Evolutionary conservation across 1,139 yeast species (phyloP), one percentile per base, ranked within the genome.

Genomic region (Ashbya aceris): DNA sequence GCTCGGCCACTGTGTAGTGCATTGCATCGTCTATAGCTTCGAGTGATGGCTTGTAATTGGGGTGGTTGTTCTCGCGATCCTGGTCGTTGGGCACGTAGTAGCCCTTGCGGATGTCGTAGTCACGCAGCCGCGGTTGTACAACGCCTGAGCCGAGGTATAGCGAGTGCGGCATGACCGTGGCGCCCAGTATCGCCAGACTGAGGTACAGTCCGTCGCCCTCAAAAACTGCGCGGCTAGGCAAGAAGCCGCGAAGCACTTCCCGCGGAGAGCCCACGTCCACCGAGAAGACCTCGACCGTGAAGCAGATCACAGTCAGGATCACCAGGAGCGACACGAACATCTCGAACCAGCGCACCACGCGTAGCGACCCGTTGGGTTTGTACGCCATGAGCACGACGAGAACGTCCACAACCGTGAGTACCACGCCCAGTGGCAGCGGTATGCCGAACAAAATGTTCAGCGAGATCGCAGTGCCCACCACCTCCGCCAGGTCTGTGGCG

Each of bases 91-190:
- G 67, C 13, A 43, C 52, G 45, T 65, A 67, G 48, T 64, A 51
- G 1, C 79, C 78, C 45, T 76, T 65, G 32, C 66, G 68, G 8
- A 71, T 63, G 53, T 79, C 86, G 51, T 67, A 79, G 39, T 81
- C 86, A 55, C 77, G 77, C 46, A 79, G 64, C 52, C 93, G 68
- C 11, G 89, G 78, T 54, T 81, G 87, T 3, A 82, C 91, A 41
- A 83, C 70, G 5, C 85, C 84, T 0, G 87, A 79, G 1, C 91
- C 91, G 43, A 83, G 66, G 52, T 75, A 82, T 44, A 83, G 67
- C 0, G 87, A 79, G 55, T 82, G 91, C 2, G 93, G 91, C 93
- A 83, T 83, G 7, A 82, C 89, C 0, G 91, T 82, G 38, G 87
- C 83, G 29, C 93, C 93, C 13, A 82, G 74, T 44, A 82, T 82